Base-by-base conservation (phyloP, 208 protist species). In the Trypanosomatidae sp. region DNA sequence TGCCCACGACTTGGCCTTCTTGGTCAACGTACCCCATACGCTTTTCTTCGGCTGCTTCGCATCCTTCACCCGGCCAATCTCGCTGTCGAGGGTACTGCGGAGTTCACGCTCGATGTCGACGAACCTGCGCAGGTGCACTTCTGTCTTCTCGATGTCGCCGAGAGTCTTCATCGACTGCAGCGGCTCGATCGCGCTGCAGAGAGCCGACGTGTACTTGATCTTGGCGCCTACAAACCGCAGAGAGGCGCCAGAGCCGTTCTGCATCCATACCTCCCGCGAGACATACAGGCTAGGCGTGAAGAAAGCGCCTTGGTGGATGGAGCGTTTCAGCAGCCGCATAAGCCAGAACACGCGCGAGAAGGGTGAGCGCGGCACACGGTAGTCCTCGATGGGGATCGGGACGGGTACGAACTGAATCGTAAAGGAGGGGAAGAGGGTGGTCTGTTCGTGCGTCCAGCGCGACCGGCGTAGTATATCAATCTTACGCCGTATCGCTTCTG, bases 271-370 rank as follows among this genome's bases (percentile, higher is more conserved):
- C 17, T 92, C 86, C 39, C 81, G 77, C 22, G 77, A 80, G 6
- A 95, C 89, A 78, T 91, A 95, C 66, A 95, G 81, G 59, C 86
- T 79, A 13, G 91, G 91, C 0, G 91, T 91, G 39, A 95, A 66
- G 71, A 90, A 95, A 22, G 88, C 88, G 36, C 91, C 91, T 53
- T 86, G 76, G 36, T 88, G 87, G 49, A 95, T 95, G 10, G 91
- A 95, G 15, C 78, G 77, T 69, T 85, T 65, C 25, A 95, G 77
- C 46, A 85, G 58, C 1, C 85, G 86, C 91, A 95, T 93, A 10
- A 95, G 77, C 89, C 91, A 95, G 50, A 85, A 91, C 41, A 93
- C 88, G 25, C 91, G 85, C 46, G 84, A 78, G 49, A 88, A 66
- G 36, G 74, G 68, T 59, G 73, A 68, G 19, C 71, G 68, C 8